A percentile compares a stretch with the other conserved stretches of the same genome.
phyloP scores from a whole-genome alignment of 1,284 basidiomycete species.

The Leucoagaricus sp. region DNA sequence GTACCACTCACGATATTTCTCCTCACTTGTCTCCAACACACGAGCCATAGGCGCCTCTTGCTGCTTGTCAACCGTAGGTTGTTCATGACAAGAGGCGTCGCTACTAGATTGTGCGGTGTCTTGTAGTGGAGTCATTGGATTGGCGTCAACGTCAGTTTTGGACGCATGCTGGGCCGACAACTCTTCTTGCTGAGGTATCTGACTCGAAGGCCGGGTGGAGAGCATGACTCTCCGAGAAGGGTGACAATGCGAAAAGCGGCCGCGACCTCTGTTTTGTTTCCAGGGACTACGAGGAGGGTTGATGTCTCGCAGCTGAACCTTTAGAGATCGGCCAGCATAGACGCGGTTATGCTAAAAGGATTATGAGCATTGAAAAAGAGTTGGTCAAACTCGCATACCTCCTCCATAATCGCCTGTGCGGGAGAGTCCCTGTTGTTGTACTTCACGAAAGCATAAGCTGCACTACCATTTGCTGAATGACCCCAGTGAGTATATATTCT shows the following conservation, averaged over 20 bases:
- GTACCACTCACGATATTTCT: constrained; percentile 43
- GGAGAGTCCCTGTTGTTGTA: constrained; percentile 62
- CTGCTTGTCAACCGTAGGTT: neutral
- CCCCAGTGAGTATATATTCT: constrained; percentile 1
- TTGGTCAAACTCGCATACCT: constrained; percentile 42
- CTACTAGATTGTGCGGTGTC: neutral
- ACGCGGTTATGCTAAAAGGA: constrained; percentile 61
- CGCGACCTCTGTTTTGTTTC: constrained; percentile 38
- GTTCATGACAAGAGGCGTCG: too few relatives aligned
- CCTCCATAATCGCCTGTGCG: constrained; percentile 57
- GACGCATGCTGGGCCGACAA: neutral
- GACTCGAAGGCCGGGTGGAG: constrained; percentile 2
- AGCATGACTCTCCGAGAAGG: constrained; percentile 27
- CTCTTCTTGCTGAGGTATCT: neutral
- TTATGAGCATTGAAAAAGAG: constrained; percentile 7
- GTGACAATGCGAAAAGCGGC: constrained; percentile 32
- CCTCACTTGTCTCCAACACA: constrained; percentile 19
- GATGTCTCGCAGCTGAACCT: constrained; percentile 66
- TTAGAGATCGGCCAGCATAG: constrained; percentile 66
- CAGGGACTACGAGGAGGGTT: constrained; percentile 50
- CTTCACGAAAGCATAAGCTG: constrained; percentile 75
- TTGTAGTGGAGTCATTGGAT: too few relatives aligned
- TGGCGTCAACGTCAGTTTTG: neutral
- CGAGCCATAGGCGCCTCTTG: neutral
- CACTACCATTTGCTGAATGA: constrained; percentile 53